Percentiles rank a stretch among this genome's conserved stretches.
Conservation (phyloP, 192 early-diverging fungal species). For the Coemansia interrupta region DNA sequence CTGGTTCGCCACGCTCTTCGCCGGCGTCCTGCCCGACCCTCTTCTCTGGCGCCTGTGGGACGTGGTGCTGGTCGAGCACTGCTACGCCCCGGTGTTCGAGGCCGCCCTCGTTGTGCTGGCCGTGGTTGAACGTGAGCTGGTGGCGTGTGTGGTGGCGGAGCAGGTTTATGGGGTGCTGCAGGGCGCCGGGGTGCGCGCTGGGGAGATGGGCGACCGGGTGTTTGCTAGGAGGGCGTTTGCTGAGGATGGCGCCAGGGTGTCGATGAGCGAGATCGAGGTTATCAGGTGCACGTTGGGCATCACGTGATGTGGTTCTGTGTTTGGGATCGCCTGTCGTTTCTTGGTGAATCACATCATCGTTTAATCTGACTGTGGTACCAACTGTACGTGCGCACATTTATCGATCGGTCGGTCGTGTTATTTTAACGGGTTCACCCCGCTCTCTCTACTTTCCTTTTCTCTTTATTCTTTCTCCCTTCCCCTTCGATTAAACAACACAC, state of each 20-base stretch:
- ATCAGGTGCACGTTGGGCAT: slow-evolving; percentile 17
- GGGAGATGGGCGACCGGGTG: slow-evolving; percentile 42
- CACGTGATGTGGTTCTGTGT: background rate
- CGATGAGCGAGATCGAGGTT: slow-evolving; percentile 12
- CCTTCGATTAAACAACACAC: too few species aligned
- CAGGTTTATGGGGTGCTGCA: slow-evolving; percentile 55
- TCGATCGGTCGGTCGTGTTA: background rate
- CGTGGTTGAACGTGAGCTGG: slow-evolving; percentile 43
- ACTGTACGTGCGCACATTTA: background rate
- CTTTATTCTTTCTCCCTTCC: background rate
- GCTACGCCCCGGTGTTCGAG: slow-evolving; percentile 53
- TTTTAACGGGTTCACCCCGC: background rate
- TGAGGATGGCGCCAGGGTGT: slow-evolving; percentile 7
- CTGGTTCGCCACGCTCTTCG: slow-evolving; percentile 58
- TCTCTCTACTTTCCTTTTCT: background rate
- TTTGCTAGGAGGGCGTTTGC: slow-evolving; percentile 40
- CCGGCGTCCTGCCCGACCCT: slow-evolving; percentile 50
- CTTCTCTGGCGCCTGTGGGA: slow-evolving; percentile 57
- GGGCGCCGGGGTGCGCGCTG: slow-evolving; percentile 50
- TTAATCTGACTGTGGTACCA: background rate
- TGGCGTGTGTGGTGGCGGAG: slow-evolving; percentile 47
- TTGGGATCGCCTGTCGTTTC: slow-evolving; percentile 1
- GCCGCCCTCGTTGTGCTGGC: slow-evolving; percentile 52
- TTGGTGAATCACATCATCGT: slow-evolving; percentile 7
- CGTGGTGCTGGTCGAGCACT: slow-evolving; percentile 51